These are phyloP conservation scores for Metschnikowia similis DNA, from an alignment of 805 yeast genomes.

Conservation along the genomic window DNA sequence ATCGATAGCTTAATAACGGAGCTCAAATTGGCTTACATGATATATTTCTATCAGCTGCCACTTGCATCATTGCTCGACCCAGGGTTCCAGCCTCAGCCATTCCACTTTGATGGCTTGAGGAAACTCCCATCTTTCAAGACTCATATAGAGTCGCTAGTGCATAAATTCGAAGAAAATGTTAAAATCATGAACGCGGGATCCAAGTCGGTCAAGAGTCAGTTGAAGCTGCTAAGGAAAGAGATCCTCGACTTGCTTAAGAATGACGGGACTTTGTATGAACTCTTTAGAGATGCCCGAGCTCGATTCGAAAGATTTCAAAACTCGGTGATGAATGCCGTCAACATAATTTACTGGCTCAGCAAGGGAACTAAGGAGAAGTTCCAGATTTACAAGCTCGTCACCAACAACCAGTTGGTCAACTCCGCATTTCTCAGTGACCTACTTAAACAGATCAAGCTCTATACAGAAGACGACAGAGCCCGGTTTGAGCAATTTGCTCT, in stretches of 20 bases:
- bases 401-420: conserved; percentile 25
- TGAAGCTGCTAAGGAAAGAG: conserved; percentile 4
- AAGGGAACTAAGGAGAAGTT: conserved; percentile 21
- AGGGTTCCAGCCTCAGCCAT: conserved; percentile 4
- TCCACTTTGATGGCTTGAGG: conserved; percentile 24
- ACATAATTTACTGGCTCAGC: conserved; percentile 21
- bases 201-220: background rate
- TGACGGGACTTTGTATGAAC: conserved; percentile 11
- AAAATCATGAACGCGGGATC: background rate
- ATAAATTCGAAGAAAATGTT: conserved; percentile 6
- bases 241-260: conserved; percentile 14
- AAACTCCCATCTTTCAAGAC: conserved; percentile 36
- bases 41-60: conserved; percentile 38
- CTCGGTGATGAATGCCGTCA: conserved; percentile 23
- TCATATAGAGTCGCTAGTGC: conserved; percentile 24
- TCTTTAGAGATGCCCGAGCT: conserved; percentile 16
- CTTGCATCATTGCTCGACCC: conserved; percentile 22
- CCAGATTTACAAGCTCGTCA: conserved; percentile 29
- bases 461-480: conserved; percentile 2
- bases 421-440: conserved; percentile 23
- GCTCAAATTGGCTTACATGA: conserved; percentile 35
- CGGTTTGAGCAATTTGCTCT: conserved; percentile 6
- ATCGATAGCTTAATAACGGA: conserved; percentile 37
- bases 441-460: conserved; percentile 13
- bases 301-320: conserved; percentile 24